These are phyloP conservation scores for Melastoma candidum DNA, from an alignment of 441 rosid species.

Conservation along the genomic window DNA sequence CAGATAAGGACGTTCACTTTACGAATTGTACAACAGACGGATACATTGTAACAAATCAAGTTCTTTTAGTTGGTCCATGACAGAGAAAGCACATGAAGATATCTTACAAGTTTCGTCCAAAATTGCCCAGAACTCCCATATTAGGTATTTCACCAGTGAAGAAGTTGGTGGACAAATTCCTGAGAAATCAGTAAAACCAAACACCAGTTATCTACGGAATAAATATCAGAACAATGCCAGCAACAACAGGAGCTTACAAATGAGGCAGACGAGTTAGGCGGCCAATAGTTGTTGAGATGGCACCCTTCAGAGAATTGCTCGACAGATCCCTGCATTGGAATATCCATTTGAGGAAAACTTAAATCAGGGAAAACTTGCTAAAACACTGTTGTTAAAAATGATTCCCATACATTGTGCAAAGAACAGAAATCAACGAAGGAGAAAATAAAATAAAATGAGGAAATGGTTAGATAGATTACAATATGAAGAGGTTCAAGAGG, in stretches of 20 bases:
- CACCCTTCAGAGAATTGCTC: constrained; percentile 77
- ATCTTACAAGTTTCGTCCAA: constrained; percentile 67
- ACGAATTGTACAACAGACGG: too few relatives aligned
- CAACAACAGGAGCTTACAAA: constrained; percentile 40
- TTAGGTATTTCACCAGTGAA: constrained; percentile 94
- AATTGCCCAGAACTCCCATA: constrained; percentile 67
- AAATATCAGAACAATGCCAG: neutral
- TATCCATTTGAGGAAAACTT: neutral
- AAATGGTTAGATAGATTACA: constrained; percentile 34
- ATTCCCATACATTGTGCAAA: too few relatives aligned
- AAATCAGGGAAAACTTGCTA: neutral
- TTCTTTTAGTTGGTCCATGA: too few relatives aligned
- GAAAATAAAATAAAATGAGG: neutral
- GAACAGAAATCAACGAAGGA: too few relatives aligned
- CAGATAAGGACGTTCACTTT: too few relatives aligned
- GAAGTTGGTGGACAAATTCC: constrained; percentile 85
- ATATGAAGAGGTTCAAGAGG: constrained; percentile 61
- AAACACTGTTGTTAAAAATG: too few relatives aligned
- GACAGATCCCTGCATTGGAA: constrained; percentile 66
- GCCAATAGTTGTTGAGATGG: constrained; percentile 77
- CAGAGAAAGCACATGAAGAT: neutral
- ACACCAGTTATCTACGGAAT: neutral
- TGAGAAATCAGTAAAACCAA: constrained; percentile 16
- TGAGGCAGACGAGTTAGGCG: constrained; percentile 47
- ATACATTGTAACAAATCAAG: too few relatives aligned